Base-by-base conservation (phyloP, 257 asterid genomes). In the Nyctanthes arbortristis region DNA sequence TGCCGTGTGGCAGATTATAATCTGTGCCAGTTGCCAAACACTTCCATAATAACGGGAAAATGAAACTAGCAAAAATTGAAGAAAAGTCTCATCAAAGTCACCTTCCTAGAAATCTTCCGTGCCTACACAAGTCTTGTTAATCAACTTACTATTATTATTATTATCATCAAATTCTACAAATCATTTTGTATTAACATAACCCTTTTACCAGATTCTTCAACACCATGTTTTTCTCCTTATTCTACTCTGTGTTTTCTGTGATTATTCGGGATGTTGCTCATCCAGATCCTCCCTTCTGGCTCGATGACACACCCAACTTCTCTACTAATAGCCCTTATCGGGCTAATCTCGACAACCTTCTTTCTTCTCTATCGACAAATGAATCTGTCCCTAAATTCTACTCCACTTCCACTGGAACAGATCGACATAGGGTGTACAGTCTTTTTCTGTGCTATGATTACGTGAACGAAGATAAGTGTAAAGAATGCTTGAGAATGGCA, bases 391-490 rank as follows among this genome's bases (percentile, higher is more conserved):
- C 72, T 30, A 34, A 16, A 35, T 67, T 67, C 33, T 5, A 6
- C 4, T 22, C 3, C 65, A 55, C 25, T 29, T 34, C 65, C 4
- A 24, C 9, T 14, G 72, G 65, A 67, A 56, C 65, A 54, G 55
- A 55, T 54, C 25, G 56, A 6, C 3, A 57, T 28, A 68, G 33
- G 10, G 32, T 56, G 63, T 56, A 68, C 6, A 63, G 49, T 11
- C 72, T 68, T 54, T 68, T 56, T 35, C 52, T 54, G 49, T 68
- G 73, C 4, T 68, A 56, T 54, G 24, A 31, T 3, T 67, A 67
- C 31, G 35, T 55, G 28, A 29, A 25, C 7, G 33, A 67, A 0
- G 54, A 25, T 12, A 33, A 35, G n/a, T 67, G 72, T 27, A 24
- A 25, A 1, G 25, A 4, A 56, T 67, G 72, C 36, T 29, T 56